Evolutionary conservation across 768 basidiomycete species (phyloP), one percentile per base, ranked within the genome.

Genomic region (Russula foetens): DNA sequence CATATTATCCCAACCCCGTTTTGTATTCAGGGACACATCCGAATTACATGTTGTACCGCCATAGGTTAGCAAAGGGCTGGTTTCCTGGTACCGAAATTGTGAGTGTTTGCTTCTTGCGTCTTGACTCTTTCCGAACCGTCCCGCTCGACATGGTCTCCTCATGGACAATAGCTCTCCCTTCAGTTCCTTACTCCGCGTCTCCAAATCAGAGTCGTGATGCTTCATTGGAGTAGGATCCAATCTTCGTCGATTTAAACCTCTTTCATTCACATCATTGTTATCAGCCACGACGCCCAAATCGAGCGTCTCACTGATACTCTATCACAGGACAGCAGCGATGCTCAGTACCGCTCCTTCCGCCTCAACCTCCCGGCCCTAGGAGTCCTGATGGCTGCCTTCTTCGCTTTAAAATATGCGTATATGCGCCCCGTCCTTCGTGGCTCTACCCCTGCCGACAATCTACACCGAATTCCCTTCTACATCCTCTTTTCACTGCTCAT

Each of bases 321-420:
- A 39, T 51, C 23, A 50, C 45, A 98, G 96, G 97, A 99, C 72
- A 90, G 88, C 69, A 92, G 90, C 63, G 97, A 98, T 68, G 75
- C 79, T 0, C 97, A 98, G 75, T 98, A 94, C 70, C 87, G 88
- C 26, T 81, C 84, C 3, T 97, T 99, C 72, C 83, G 97, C 41
- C 77, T 80, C 66, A 91, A 93, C 69, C 69, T 98, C 48, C 82
- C 86, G 6, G 71, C 84, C 6, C 79, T 98, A 4, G 67, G 77
- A 39, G 44, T 70, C 44, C 75, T 90, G 29, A 73, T 76, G 17
- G 59, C 73, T 28, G 67, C 78, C n/a, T 88, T 87, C 69, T 73
- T 93, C 21, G 63, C 72, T 24, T 64, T 82, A 53, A 86, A 87
- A 67, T 75, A 71, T 26, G 29, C 82, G n/a, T 83, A 82, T 63